Conservation (phyloP, 1,139 yeast genomes). For the Blastobotrys malaysiensis region DNA sequence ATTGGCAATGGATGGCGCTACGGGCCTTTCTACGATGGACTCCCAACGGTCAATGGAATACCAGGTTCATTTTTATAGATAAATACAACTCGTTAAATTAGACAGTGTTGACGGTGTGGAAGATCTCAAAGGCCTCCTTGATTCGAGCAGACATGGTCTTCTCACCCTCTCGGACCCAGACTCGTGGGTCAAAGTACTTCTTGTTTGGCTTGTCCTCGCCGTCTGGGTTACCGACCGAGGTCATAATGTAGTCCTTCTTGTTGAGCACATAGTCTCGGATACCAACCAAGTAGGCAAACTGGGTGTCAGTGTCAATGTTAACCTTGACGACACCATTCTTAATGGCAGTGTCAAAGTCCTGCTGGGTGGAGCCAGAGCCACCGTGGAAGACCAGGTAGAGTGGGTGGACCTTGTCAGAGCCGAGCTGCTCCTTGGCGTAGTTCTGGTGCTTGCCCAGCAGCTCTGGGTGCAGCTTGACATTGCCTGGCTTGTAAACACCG, state of each 20-base stretch:
- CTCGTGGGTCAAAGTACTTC: conserved; percentile 99
- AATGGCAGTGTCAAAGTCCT: conserved; percentile 89
- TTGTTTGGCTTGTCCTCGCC: conserved; percentile 96
- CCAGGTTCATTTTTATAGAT: conserved; percentile 2
- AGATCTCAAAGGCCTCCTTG: conserved; percentile 72
- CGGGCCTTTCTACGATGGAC: not conserved
- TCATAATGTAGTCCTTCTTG: conserved; percentile 89
- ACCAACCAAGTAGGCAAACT: conserved; percentile 94
- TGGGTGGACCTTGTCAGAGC: conserved; percentile 59
- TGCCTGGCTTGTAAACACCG: conserved; percentile 99
- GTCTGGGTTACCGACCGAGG: conserved; percentile 98
- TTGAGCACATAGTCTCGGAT: conserved; percentile 92
- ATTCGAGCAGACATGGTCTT: conserved; percentile 93
- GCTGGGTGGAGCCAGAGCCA: conserved; percentile 96
- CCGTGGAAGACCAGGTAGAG: conserved; percentile 99
- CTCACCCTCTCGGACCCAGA: conserved; percentile 99
- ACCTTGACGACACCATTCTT: conserved; percentile 96
- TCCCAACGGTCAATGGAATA: no score
- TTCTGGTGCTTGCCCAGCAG: conserved; percentile 94
- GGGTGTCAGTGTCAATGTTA: conserved; percentile 98
- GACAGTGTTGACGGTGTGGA: conserved; percentile 46
- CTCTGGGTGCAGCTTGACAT: conserved; percentile 88
- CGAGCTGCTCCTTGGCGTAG: conserved; percentile 60
- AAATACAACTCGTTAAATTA: conserved; percentile 12
- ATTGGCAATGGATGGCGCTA: no score